Evolutionary conservation across 768 basidiomycete genomes (phyloP).

Genomic region (Macrolepiota fuliginosa): DNA sequence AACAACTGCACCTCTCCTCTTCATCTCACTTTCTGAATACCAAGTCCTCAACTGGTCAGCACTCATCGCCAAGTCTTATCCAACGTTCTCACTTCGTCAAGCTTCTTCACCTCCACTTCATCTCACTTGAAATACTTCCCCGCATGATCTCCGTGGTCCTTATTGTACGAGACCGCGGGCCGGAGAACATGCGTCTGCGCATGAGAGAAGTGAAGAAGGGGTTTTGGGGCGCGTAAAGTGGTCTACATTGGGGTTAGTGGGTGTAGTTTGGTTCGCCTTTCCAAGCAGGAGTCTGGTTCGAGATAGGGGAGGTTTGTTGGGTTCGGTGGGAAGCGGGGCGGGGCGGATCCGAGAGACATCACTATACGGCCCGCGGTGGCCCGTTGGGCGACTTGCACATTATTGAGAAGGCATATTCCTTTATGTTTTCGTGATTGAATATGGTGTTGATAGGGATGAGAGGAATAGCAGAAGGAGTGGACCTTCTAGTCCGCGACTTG

Average conservation of each 20-base stretch:
- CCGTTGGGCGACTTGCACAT: conserved; percentile 10
- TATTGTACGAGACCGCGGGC: conserved; percentile 8
- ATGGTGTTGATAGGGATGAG: not conserved
- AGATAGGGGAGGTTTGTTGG: conserved; percentile 16
- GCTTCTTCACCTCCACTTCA: conserved; percentile 19
- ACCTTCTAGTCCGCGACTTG: conserved; percentile 18
- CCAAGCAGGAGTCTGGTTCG: conserved; percentile 28
- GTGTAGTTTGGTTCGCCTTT: conserved; percentile 31
- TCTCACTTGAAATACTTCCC: conserved; percentile 27
- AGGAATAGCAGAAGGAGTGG: not conserved
- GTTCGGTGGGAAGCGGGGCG: conserved; percentile 18
- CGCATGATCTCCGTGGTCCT: conserved; percentile 21
- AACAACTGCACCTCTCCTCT: conserved; percentile 21
- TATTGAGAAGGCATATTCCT: conserved; percentile 12
- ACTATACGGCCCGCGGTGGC: not conserved
- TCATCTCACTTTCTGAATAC: conserved; percentile 23
- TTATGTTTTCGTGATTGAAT: conserved; percentile 13
- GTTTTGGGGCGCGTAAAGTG: conserved; percentile 26
- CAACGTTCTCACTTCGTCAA: conserved; percentile 19
- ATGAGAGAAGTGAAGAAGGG: conserved; percentile 23
- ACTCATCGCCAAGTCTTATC: conserved; percentile 24
- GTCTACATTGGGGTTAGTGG: conserved; percentile 25
- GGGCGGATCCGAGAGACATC: not conserved
- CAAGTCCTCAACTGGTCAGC: conserved; percentile 18
- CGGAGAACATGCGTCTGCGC: conserved; percentile 15